Evolutionary conservation across 1,139 yeast genomes (phyloP), one percentile per base, ranked within the genome.

Genomic region (Taphrina wiesneri): DNA sequence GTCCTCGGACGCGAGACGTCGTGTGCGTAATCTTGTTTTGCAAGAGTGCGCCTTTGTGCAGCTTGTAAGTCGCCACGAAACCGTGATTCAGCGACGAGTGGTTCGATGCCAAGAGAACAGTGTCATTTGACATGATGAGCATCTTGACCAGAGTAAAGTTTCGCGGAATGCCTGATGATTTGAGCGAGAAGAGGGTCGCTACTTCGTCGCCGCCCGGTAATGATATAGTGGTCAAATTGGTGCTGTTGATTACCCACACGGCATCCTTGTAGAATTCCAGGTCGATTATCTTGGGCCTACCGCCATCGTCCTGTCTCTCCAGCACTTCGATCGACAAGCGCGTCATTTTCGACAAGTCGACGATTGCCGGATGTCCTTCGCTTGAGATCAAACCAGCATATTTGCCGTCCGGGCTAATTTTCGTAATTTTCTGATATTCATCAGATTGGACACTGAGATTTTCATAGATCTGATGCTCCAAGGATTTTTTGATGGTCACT

Each of bases 401-500:
- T 30, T 51, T 23, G 21, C 64, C 64, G 21, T 60, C 64, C 9
- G 25, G 51, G 25, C 51, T 49, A 21, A 60, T 34, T 43, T 53
- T 52, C 11, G 64, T 60, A n/a, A 49, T 32, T 26, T 60, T 60
- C 28, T 60, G 64, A 19, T 60, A 60, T 17, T 60, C 64, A 34
- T 60, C 64, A 34, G 25, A 15, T 26, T 49, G 57, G 25, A 60
- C 17, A 30, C 47, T 53, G 25, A 60, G 57, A 13, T 36, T 13
- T 9, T 51, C 43, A 30, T 36, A 49, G 28, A 60, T 51, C 25
- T 49, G 57, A 60, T 60, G 57, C 21, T 52, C 34, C 51, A 51
- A 25, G 1, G 39, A 19, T 43, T 41, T 52, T 32, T 53, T 52
- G n/a, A 60, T 34, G 4, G 41, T 30, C 23, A 51, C 51, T 2